Evolutionary conservation across 495 filamentous ascomycete species (phyloP).

Genomic region (Hapsidospora chrysogenum): DNA sequence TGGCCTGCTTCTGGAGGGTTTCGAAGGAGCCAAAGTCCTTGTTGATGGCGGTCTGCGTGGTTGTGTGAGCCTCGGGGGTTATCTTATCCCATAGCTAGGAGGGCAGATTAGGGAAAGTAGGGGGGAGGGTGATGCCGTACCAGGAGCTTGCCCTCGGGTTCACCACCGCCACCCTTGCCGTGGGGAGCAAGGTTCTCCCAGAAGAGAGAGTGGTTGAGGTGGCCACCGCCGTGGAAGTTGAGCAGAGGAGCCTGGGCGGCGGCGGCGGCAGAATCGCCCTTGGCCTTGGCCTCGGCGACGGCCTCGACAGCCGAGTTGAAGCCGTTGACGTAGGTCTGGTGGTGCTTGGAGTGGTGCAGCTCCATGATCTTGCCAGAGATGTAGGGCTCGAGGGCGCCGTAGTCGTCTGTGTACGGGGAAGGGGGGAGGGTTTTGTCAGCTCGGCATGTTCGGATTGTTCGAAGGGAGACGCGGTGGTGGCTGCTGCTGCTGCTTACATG

Average conservation of each 20-base stretch:
- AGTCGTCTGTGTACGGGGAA: conserved; percentile 60
- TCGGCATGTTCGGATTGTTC: too few relatives aligned
- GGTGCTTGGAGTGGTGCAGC: conserved; percentile 66
- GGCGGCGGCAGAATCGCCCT: conserved; percentile 45
- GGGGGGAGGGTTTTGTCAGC: conserved; percentile 6
- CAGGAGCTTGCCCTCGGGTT: conserved; percentile 40
- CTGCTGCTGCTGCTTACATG: conserved; percentile 58
- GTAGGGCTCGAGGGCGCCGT: conserved; percentile 80
- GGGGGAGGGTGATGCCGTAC: conserved; percentile 5
- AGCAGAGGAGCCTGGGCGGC: conserved; percentile 72
- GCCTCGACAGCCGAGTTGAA: conserved; percentile 49
- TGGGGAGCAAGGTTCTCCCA: conserved; percentile 94
- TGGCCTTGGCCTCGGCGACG: conserved; percentile 38
- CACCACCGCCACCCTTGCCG: conserved; percentile 50
- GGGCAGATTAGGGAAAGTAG: not conserved
- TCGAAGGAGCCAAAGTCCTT: conserved; percentile 61
- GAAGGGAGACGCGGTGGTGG: not conserved
- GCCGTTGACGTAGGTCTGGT: conserved; percentile 63
- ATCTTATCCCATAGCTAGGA: too few relatives aligned
- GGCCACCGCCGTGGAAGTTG: conserved; percentile 95
- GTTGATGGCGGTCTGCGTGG: conserved; percentile 48
- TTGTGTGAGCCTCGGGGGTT: not conserved
- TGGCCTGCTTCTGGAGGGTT: conserved; percentile 67
- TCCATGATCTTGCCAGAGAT: conserved; percentile 99
- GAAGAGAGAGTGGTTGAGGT: conserved; percentile 89